A percentile compares a stretch with the other conserved stretches of the same genome.
phyloP scores from a whole-genome alignment of 2,329 filamentous ascomycete genomes.

The Sarocladium strictum region DNA sequence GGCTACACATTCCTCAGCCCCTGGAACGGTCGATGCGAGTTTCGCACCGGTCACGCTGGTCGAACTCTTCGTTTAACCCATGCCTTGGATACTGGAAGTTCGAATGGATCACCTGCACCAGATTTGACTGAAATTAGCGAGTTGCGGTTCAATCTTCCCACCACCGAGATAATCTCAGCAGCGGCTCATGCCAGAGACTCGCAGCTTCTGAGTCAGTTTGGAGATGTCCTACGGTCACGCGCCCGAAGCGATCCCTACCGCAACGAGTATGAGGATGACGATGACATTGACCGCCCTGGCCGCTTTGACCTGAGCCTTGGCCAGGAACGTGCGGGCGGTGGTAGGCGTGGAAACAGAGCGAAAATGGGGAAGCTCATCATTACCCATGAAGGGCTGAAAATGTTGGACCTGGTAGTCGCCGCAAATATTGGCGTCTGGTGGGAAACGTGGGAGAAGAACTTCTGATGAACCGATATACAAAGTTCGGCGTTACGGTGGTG shows the following conservation, averaged over 20 bases:
- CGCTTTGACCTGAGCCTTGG: slow-evolving; percentile 67
- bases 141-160: slow-evolving; percentile 82
- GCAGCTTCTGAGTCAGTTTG: slow-evolving; percentile 36
- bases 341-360: slow-evolving; percentile 75
- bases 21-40: slow-evolving; percentile 84
- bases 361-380: slow-evolving; percentile 94
- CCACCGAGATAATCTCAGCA: slow-evolving; percentile 40
- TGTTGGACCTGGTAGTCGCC: slow-evolving; percentile 88
- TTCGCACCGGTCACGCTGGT: slow-evolving; percentile 71
- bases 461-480: slow-evolving; percentile 15
- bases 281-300: slow-evolving; percentile 21
- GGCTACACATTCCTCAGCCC: slow-evolving; percentile 78
- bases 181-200: slow-evolving; percentile 15
- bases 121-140: slow-evolving; percentile 58
- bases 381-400: slow-evolving; percentile 84
- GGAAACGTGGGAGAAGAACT: slow-evolving; percentile 68
- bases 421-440: slow-evolving; percentile 93
- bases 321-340: slow-evolving; percentile 78
- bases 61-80: slow-evolving; percentile 71
- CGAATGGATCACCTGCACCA: background rate
- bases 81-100: slow-evolving; percentile 43
- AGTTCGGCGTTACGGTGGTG: background rate
- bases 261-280: slow-evolving; percentile 20
- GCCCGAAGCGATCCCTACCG: slow-evolving; percentile 1
- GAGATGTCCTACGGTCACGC: slow-evolving; percentile 19